Evolutionary conservation across 1,284 basidiomycete genomes (phyloP).

Genomic region (Inonotus hispidus): DNA sequence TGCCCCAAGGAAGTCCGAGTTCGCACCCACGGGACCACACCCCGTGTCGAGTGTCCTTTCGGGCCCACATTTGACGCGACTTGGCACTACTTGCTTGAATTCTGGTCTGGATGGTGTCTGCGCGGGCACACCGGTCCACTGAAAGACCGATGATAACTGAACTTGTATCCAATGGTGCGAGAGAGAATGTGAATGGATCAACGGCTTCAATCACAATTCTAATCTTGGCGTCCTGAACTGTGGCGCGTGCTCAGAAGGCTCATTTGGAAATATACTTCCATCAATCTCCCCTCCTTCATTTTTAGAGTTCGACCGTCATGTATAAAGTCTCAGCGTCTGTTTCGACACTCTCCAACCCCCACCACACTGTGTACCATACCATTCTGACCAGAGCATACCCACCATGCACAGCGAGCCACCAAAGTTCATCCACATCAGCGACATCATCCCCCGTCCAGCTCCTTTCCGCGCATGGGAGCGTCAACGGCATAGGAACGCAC

Average conservation of each 20-base stretch:
- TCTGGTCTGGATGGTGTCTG: not conserved
- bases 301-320: too few species aligned
- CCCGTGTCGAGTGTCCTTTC: not conserved
- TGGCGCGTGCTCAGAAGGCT: not conserved
- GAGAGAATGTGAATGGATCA: not conserved
- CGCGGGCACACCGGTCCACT: not conserved
- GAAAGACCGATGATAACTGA: not conserved
- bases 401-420: constrained; percentile 14
- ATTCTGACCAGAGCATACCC: not conserved
- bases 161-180: not conserved
- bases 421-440: constrained; percentile 34
- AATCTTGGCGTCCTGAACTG: not conserved
- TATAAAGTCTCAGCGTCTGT: not conserved
- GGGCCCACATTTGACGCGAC: not conserved
- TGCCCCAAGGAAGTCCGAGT: not conserved
- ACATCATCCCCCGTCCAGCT: constrained; percentile 35
- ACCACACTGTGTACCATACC: too few species aligned
- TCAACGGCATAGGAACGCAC: constrained; percentile 41
- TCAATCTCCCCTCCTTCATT: not conserved
- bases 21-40: not conserved
- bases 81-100: not conserved
- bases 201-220: not conserved
- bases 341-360: not conserved
- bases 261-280: too few species aligned
- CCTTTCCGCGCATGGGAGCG: constrained; percentile 49